Evolutionary conservation across 306 rosid genomes (phyloP), one percentile per base, ranked within the genome.

Genomic region (Castanopsis chinensis): DNA sequence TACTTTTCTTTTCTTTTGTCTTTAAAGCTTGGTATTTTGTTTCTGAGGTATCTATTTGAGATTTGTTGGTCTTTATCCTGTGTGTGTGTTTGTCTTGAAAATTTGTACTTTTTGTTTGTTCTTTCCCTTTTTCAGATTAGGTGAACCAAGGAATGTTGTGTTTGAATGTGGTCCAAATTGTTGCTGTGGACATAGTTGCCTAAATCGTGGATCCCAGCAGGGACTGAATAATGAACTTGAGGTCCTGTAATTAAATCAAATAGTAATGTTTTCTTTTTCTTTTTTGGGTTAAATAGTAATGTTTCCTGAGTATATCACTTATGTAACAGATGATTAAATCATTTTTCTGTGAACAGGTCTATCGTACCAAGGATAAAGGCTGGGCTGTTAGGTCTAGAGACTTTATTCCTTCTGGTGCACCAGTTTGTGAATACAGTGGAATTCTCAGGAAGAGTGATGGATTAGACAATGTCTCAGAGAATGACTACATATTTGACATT

Each of bases 341-440:
- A 28, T 15, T 30, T 64, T 64, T 30, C 23, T 25, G 18, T 64
- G 70, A 20, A 41, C 85, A 94, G 99, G 95, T 95, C 84, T 92
- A 90, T 76, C 92, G 96, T 3, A 91, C 99, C 3, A 88, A 93
- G 17, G 91, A 90, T 86, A 95, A 93, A 79, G 99, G 99, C 57
- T 92, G 98, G 99, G 99, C 97, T 75, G 99, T 95, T 57, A 85
- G 98, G 81, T 91, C 94, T 21, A 92, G 98, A 97, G 96, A 95
- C 89, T 92, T 91, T 81, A 92, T 95, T 56, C 99, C 98, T 78
- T 86, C 99, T 61, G 99, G 99, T 53, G 97, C 98, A 41, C 99
- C 94, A n/a, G 92, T 92, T 43, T 95, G 99, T 65, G 98, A 95
- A 83, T 95, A 95, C 85, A 86, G 84, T 1, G 99, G 99, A 85